Base-by-base conservation (phyloP, 371 early-diverging fungal genomes). In the Apophysomyces trapeziformis region DNA sequence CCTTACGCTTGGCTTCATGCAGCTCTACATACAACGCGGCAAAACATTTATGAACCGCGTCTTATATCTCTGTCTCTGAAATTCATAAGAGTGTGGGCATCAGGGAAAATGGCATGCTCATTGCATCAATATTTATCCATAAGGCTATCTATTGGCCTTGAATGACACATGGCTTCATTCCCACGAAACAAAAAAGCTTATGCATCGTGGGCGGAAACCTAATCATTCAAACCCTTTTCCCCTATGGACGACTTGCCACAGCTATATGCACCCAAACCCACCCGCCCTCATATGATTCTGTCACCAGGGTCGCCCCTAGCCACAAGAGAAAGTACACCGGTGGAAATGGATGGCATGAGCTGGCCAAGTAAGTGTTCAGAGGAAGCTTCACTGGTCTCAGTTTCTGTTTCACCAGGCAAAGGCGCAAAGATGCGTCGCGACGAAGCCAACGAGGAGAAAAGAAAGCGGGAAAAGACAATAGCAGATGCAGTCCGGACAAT, bases 401-500 rank as follows among this genome's bases (percentile, higher is more conserved):
- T 18, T 21, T 9, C 21, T 21, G 8, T 50, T 18, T n/a, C 18
- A 21, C 41, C 37, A 87, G 85, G 86, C 57, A 70, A 82, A 56
- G 88, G 88, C 12, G 91, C 95, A 50, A 77, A 85, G 60, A 75
- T 84, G 58, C 90, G 97, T 38, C 79, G 88, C 47, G 86, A 87
- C 58, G 96, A 95, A 70, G 80, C 91, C 5, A 82, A 79, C 7
- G 92, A 87, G 39, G 85, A 90, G 69, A 87, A 84, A 68, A 76
- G 75, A 45, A 78, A 74, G 54, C 86, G 95, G 35, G 75, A 92
- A 50, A 74, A 87, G 57, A 90, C 89, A 74, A 82, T 96, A 70
- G 74, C 95, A 2, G 92, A 75, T 35, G 94, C 97, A 6, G 95
- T 98, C 35, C 84, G 83, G 57, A 92, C 93, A 0, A 88, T 98